phyloP scores from a whole-genome alignment of 805 yeast species.

The Myxozyma kluyveri region DNA sequence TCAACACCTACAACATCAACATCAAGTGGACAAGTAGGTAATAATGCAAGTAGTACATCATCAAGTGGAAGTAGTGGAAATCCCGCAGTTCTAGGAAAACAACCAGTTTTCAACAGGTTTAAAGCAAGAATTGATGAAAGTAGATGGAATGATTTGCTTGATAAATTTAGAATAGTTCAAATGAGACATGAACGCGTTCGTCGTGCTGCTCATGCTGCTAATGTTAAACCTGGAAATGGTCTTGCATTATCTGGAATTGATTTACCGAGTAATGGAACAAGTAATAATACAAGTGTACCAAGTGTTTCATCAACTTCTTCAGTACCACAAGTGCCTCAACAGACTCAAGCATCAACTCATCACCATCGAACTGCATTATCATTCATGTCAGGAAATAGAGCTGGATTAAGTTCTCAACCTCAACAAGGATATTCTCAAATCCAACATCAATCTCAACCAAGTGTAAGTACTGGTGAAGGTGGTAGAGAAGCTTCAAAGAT shows the following conservation, averaged over 20 bases:
- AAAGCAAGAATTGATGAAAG: slow-evolving; percentile 32
- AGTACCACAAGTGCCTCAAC: slow-evolving; percentile 1
- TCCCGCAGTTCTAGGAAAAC: slow-evolving; percentile 19
- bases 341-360: slow-evolving; percentile 12
- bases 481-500: slow-evolving; percentile 1
- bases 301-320: background rate
- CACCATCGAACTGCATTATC: slow-evolving; percentile 25
- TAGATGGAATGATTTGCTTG: slow-evolving; percentile 46
- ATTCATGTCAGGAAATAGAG: slow-evolving; percentile 16
- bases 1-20: slow-evolving; percentile 10
- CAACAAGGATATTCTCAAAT: background rate
- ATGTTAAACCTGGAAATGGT: slow-evolving; percentile 2
- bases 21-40: background rate
- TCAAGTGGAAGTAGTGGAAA: slow-evolving; percentile 6
- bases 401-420: background rate
- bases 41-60: too few species aligned
- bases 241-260: slow-evolving; percentile 12
- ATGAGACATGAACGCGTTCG: slow-evolving; percentile 39
- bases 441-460: background rate
- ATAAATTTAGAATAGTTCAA: slow-evolving; percentile 52
- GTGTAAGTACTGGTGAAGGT: background rate
- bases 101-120: slow-evolving; percentile 14
- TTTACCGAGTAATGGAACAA: slow-evolving; percentile 4
- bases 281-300: background rate
- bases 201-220: slow-evolving; percentile 13